Evolutionary conservation across 2,329 filamentous ascomycete species (phyloP), one percentile per base, ranked within the genome.

Genomic region (Stagonosporopsis cucurbitacearum): DNA sequence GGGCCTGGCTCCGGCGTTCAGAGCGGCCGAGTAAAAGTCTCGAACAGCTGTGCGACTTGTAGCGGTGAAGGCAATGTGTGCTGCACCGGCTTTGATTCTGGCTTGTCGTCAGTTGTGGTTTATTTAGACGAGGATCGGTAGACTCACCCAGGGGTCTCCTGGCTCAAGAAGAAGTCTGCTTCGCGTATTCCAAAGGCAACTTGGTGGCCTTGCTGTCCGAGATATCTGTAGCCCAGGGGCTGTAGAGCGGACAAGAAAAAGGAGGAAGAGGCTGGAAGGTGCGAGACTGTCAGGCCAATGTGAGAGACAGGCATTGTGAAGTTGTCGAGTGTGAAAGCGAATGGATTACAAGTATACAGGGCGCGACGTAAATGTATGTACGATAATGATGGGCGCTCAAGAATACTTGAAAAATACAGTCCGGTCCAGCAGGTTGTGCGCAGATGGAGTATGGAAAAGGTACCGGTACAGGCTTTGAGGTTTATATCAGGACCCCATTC

Each of bases 231-330:
- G 33, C 90, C 90, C 20, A 96, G 82, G 3, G 91, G 89, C 65
- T 94, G 90, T 7, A 91, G 82, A 62, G 92, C 83, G 59, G 89
- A 85, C 20, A 92, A 85, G 76, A 92, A 96, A 80, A 96, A 96
- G 7, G 91, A 95, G 45, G 89, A 86, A 3, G 92, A 90, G 32
- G 88, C 86, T 50, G 91, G 86, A 50, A 96, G 85, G 75, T 93
- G 88, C 58, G 87, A 88, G 70, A 96, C 92, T 33, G 84, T 86
- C 59, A 88, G 79, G 58, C 84, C 85, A 58, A 87, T 80, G 69
- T 86, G 85, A 39, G 85, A 85, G 64, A 86, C 76, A 54, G 85
- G 84, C 86, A 88, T 88, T 17, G 47, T 42, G 33, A 8, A 59
- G 12, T 33, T 43, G 39, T 33, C 40, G 49, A 39, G 26, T 5